Conservation (phyloP, 805 yeast genomes). For the Grigorovia transvaalensis region DNA sequence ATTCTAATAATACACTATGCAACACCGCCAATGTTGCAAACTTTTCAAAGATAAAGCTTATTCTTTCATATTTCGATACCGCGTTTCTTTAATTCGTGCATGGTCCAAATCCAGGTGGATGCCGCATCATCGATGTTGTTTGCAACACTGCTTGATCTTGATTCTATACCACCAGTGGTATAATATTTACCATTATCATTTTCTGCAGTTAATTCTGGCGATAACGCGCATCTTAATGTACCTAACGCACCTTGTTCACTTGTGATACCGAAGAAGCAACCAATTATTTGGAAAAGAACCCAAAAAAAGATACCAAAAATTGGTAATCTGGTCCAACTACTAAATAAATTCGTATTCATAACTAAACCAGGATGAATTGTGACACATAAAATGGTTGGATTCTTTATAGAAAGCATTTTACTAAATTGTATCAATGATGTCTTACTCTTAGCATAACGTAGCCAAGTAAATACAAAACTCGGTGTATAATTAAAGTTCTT, state of each 20-base stretch:
- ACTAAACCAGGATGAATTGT: conserved; percentile 80
- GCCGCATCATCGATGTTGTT: conserved; percentile 49
- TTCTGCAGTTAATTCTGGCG: conserved; percentile 38
- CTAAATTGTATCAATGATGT: conserved; percentile 68
- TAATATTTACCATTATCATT: conserved; percentile 62
- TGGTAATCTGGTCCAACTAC: conserved; percentile 71
- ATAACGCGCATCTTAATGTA: conserved; percentile 51
- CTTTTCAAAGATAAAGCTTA: no score
- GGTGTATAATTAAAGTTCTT: conserved; percentile 46
- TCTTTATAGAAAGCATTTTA: conserved; percentile 49
- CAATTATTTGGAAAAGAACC: conserved; percentile 60
- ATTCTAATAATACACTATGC: background rate
- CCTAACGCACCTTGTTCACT: conserved; percentile 64
- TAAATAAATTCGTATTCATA: conserved; percentile 67
- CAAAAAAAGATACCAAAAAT: conserved; percentile 67
- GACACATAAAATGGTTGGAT: conserved; percentile 54
- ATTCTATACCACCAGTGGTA: conserved; percentile 47
- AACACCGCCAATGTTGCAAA: background rate
- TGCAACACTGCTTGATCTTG: conserved; percentile 50
- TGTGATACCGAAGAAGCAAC: conserved; percentile 57
- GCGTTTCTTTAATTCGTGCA: conserved; percentile 45
- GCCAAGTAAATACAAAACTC: conserved; percentile 61
- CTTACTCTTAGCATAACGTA: conserved; percentile 69
- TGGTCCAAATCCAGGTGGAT: conserved; percentile 73
- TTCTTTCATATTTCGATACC: conserved; percentile 29